Evolutionary conservation across 2,329 filamentous ascomycete species (phyloP).

Genomic region (Calonectria pteridis): DNA sequence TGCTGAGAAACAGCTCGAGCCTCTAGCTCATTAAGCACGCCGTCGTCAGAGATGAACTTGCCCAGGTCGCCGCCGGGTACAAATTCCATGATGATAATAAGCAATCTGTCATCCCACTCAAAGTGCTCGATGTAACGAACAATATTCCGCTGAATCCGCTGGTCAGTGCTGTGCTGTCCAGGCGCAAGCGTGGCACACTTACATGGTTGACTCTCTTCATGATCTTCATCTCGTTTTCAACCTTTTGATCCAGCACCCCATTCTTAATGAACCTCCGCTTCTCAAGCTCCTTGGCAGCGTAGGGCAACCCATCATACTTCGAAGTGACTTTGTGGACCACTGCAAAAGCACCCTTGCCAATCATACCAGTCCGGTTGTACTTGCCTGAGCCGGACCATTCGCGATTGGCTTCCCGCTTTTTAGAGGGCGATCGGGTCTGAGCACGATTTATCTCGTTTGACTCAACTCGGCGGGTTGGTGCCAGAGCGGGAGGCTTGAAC

Average conservation of each 20-base stretch:
- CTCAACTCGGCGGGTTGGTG: constrained; percentile 35
- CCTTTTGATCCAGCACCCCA: constrained; percentile 87
- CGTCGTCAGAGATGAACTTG: constrained; percentile 73
- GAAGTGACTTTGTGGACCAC: constrained; percentile 91
- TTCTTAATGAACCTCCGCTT: constrained; percentile 96
- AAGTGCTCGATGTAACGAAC: constrained; percentile 92
- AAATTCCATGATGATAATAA: constrained; percentile 98
- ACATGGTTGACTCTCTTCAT: constrained; percentile 90
- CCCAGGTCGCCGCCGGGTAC: constrained; percentile 87
- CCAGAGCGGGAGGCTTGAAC: constrained; percentile 45
- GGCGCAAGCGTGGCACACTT: constrained; percentile 51
- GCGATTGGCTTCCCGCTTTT: constrained; percentile 54
- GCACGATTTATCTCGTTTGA: constrained; percentile 33
- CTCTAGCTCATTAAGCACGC: constrained; percentile 74
- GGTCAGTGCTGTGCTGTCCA: constrained; percentile 22
- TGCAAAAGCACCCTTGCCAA: constrained; percentile 96
- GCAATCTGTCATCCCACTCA: constrained; percentile 83
- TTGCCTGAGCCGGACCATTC: constrained; percentile 87
- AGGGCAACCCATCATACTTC: constrained; percentile 85
- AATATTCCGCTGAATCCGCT: constrained; percentile 76
- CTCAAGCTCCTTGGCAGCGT: constrained; percentile 94
- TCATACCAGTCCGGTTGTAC: constrained; percentile 85
- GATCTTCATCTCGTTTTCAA: constrained; percentile 97
- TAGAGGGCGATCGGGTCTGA: constrained; percentile 31
- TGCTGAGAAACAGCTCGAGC: constrained; percentile 81